Base-by-base conservation (phyloP, 2,329 filamentous ascomycete species). In the Lithohypha guttulata region DNA sequence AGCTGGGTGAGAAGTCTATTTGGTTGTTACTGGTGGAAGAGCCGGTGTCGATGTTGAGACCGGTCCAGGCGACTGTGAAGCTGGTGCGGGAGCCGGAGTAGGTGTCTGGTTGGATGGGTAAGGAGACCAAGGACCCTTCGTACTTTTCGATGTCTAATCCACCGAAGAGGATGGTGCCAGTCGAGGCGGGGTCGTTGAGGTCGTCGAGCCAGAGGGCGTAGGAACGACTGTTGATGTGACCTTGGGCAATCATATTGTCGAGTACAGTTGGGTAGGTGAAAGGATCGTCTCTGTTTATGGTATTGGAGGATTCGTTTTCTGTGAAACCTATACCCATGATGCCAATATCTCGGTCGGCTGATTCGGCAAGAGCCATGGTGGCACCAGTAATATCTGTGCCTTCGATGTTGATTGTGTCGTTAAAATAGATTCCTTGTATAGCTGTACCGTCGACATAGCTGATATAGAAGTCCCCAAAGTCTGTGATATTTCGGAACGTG, bases 141-240 rank as follows among this genome's bases (percentile, higher is more conserved):
- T 77, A 91, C 55, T 87, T 87, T 43, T 70, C 72, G 0, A 75
- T 82, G 55, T 89, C 82, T 42, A 87, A 75, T n/a, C 81, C 84
- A 26, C 84, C 84, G 49, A 89, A 91, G 1, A 89, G 64, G 43
- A 89, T 79, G 49, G 65, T 79, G 23, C 84, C 84, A 1, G 70
- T 77, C n/a, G n/a, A n/a, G n/a, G n/a, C n/a, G 43, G 69, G 77
- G 0, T 81, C 68, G 38, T 73, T 66, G 20, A 64, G 53, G 53
- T 70, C 64, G 48, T 70, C 66, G 39, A 65, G 36, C 54, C 54
- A 59, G 19, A 59, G 42, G 19, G 51, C 48, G 37, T 52, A 52
- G 30, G 49, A 51, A 7, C 73, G 56, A 39, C 75, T 71, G 48
- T 75, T 75, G 36, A 57, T 59, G 21, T 48, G 39, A 11, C 53